Percentiles rank a stretch among this genome's conserved stretches.
Conservation (phyloP, 1,139 yeast species). For the Yamadazyma conglobata region DNA sequence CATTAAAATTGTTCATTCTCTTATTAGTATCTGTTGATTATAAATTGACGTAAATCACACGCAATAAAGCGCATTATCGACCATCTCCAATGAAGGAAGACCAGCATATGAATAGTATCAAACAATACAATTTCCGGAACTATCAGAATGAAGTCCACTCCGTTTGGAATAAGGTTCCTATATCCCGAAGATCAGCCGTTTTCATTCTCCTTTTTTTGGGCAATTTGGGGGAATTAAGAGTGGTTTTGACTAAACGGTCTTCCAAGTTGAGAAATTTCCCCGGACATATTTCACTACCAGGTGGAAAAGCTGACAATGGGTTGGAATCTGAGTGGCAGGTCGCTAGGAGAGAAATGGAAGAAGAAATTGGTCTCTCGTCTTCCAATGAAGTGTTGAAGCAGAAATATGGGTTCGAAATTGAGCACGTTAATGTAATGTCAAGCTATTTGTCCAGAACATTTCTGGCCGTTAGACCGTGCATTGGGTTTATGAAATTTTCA, state of each 20-base stretch:
- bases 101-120: constrained; percentile 14
- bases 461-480: constrained; percentile 77
- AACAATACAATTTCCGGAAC: constrained; percentile 20
- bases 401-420: constrained; percentile 52
- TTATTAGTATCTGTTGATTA: background rate
- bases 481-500: constrained; percentile 53
- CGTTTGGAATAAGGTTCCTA: constrained; percentile 59
- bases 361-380: constrained; percentile 74
- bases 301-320: constrained; percentile 74
- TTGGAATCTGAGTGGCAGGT: constrained; percentile 67
- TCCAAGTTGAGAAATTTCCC: constrained; percentile 67
- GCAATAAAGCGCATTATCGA: too few relatives aligned
- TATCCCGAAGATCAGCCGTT: constrained; percentile 71
- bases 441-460: constrained; percentile 76
- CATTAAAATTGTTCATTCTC: background rate
- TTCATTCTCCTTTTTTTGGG: constrained; percentile 70
- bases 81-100: constrained; percentile 1
- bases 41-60: too few relatives aligned
- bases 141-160: constrained; percentile 31
- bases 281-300: constrained; percentile 88
- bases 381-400: constrained; percentile 41
- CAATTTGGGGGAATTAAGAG: constrained; percentile 66
- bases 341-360: constrained; percentile 78
- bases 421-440: constrained; percentile 61
- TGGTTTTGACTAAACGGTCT: constrained; percentile 74